Evolutionary conservation across 192 early-diverging fungal genomes (phyloP).

Genomic region (Coemansia sp.): DNA sequence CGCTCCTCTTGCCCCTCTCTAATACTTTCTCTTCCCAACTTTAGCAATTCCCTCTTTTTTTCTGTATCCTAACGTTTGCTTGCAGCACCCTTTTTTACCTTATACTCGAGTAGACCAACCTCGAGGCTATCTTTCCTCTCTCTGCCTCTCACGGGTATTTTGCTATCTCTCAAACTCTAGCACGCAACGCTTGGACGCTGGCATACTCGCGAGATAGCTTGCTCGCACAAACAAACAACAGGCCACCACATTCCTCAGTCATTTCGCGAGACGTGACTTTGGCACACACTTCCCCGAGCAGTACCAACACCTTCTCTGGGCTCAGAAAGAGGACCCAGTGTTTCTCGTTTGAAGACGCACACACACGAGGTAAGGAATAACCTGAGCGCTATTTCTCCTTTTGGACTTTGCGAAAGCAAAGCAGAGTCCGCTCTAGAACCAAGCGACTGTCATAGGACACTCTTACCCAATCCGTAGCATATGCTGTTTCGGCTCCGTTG

Average conservation of each 20-base stretch:
- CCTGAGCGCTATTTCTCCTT: neutral
- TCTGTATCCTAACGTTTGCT: neutral
- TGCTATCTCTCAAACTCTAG: neutral
- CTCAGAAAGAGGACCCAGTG: neutral
- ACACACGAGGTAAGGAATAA: conserved; percentile 6
- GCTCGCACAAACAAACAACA: conserved; percentile 1
- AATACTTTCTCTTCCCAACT: neutral
- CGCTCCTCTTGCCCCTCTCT: neutral
- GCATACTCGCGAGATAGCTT: neutral
- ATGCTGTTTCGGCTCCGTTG: neutral
- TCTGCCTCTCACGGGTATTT: neutral
- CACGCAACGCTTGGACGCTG: neutral
- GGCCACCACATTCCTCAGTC: neutral
- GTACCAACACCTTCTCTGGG: neutral
- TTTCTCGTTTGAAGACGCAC: neutral
- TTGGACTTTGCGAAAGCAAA: neutral
- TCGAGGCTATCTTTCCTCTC: neutral
- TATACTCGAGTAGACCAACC: neutral
- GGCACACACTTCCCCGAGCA: neutral
- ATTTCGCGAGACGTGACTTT: neutral
- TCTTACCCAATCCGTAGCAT: neutral
- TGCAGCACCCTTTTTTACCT: neutral
- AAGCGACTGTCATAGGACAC: neutral
- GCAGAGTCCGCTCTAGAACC: neutral
- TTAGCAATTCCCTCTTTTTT: neutral